phyloP scores from a whole-genome alignment of 208 protist genomes.

The Crithidia brevicula region DNA sequence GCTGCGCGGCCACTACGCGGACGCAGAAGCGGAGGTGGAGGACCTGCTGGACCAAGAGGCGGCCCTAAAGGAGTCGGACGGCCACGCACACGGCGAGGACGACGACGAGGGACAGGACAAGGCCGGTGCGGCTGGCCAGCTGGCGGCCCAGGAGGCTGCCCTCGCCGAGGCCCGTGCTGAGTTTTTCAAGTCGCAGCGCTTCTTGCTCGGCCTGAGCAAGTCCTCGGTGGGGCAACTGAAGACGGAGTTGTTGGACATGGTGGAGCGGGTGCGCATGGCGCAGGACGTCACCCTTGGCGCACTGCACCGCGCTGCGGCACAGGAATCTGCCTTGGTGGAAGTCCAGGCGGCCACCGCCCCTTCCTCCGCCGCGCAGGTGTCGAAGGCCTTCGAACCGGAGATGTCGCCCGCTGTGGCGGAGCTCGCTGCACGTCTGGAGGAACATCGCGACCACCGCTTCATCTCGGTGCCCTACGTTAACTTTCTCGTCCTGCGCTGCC shows the following conservation, averaged over 20 bases:
- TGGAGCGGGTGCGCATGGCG: conserved; percentile 57
- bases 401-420: conserved; percentile 40
- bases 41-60: conserved; percentile 65
- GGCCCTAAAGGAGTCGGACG: conserved; percentile 16
- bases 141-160: conserved; percentile 46
- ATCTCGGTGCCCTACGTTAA: conserved; percentile 58
- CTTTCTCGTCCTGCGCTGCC: conserved; percentile 70
- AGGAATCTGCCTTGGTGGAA: conserved; percentile 34
- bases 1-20: conserved; percentile 56
- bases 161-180: conserved; percentile 51
- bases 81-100: not conserved
- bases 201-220: conserved; percentile 73
- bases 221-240: conserved; percentile 63
- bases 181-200: conserved; percentile 78
- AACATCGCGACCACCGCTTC: conserved; percentile 50
- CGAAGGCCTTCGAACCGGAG: conserved; percentile 15
- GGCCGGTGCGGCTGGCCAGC: conserved; percentile 15
- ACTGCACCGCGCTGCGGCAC: conserved; percentile 29
- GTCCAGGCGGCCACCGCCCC: not conserved
- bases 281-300: conserved; percentile 35
- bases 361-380: conserved; percentile 1
- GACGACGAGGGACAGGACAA: conserved; percentile 20
- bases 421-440: conserved; percentile 36
- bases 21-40: conserved; percentile 68
- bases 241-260: conserved; percentile 45